A percentile compares a stretch with the other conserved stretches of the same genome.
Evolutionary conservation across 2,329 filamentous ascomycete genomes (phyloP).

Genomic region (Curvularia eragrostidis): DNA sequence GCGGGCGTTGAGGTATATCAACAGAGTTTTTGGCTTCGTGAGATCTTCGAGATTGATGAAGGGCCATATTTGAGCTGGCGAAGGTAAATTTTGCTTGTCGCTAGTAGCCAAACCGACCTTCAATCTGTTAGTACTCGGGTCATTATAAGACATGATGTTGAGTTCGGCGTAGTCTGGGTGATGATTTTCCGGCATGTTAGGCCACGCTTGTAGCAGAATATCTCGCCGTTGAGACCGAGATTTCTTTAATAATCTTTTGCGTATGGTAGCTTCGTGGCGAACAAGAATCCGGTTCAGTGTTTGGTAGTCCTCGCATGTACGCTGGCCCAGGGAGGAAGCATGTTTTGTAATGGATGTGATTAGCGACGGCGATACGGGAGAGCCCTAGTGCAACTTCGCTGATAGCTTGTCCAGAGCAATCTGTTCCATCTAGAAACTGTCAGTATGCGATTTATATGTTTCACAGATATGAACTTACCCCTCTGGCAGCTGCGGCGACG

Average conservation of each 20-base stretch:
- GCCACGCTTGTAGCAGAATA: not conserved
- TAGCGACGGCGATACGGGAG: not conserved
- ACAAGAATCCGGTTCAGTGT: not conserved
- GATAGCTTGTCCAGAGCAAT: not conserved
- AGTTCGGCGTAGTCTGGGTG: not conserved
- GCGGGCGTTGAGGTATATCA: constrained; percentile 10
- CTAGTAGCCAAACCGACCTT: not conserved
- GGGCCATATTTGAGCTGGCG: constrained; percentile 2
- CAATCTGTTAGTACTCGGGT: not conserved
- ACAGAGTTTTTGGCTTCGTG: constrained; percentile 4
- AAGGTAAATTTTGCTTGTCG: not conserved
- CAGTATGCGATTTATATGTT: not conserved
- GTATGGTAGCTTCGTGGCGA: constrained; percentile 8
- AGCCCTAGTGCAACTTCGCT: not conserved
- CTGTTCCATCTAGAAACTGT: not conserved
- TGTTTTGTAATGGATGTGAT: not conserved
- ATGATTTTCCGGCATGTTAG: not conserved
- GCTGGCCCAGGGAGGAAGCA: not conserved
- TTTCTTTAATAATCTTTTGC: constrained; percentile 10
- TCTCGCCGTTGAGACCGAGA: constrained; percentile 1
- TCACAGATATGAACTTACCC: not conserved
- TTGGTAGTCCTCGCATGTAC: not conserved
- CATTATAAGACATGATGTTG: not conserved
- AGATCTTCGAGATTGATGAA: constrained; percentile 20
- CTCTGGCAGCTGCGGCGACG: not conserved